Evolutionary conservation across 805 yeast species (phyloP).

Genomic region (Lachancea cidri): DNA sequence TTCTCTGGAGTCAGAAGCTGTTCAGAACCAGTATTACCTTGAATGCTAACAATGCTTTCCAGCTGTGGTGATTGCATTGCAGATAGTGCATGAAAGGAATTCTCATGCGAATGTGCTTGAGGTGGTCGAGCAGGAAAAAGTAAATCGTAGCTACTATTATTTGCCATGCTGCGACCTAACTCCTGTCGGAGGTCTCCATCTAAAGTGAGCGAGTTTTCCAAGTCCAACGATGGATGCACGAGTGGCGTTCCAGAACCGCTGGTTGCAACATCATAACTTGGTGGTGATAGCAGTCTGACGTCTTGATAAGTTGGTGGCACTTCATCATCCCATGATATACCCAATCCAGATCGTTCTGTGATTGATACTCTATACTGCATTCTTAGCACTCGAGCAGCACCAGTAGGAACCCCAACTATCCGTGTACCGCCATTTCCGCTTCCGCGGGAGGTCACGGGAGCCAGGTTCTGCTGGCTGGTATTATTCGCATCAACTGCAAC

Average conservation of each 20-base stretch:
- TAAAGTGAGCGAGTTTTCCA: background rate
- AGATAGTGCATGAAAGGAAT: conserved; percentile 10
- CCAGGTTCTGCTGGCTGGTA: conserved; percentile 1
- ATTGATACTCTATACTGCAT: conserved; percentile 87
- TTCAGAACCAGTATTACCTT: conserved; percentile 26
- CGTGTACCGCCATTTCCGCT: conserved; percentile 13
- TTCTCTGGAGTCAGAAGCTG: conserved; percentile 29
- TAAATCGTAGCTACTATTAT: background rate
- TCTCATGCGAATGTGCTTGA: conserved; percentile 19
- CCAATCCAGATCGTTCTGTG: conserved; percentile 90
- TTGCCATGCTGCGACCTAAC: background rate
- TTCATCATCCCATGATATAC: conserved; percentile 98
- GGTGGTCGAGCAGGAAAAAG: conserved; percentile 23
- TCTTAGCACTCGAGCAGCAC: conserved; percentile 88
- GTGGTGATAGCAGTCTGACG: conserved; percentile 80
- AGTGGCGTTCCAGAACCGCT: background rate
- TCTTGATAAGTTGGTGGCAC: conserved; percentile 96
- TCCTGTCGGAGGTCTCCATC: background rate
- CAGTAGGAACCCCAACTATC: conserved; percentile 72
- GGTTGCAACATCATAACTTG: conserved; percentile 48
- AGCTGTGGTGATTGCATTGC: conserved; percentile 22
- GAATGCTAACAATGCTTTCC: conserved; percentile 27
- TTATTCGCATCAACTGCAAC: conserved; percentile 20
- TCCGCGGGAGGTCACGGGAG: conserved; percentile 14
- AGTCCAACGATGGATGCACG: background rate